Percentiles rank a stretch among this genome's conserved stretches.
phyloP scores from a whole-genome alignment of 306 rosid genomes.

The Vachellia pachyceras region DNA sequence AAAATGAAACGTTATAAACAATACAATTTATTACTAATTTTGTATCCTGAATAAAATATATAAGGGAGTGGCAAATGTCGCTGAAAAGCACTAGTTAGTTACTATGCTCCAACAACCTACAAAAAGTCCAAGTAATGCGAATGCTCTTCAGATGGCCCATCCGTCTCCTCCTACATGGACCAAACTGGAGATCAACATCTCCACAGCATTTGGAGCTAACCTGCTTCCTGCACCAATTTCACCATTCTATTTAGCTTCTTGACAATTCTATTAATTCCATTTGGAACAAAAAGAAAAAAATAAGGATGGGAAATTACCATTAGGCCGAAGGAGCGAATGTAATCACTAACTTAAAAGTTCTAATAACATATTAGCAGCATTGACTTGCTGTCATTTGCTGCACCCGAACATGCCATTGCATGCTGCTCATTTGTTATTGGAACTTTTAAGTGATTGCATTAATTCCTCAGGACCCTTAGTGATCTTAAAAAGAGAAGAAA shows the following conservation, averaged over 20 bases:
- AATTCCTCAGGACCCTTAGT: background rate
- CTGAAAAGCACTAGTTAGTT: constrained; percentile 28
- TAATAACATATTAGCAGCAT: no score
- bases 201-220: constrained; percentile 7
- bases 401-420: no score
- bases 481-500: background rate
- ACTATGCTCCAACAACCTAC: constrained; percentile 14
- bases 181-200: constrained; percentile 4
- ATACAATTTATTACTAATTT: no score
- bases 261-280: background rate
- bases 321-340: no score
- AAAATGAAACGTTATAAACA: no score
- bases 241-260: constrained; percentile 6
- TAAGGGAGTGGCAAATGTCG: background rate
- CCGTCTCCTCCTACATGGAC: constrained; percentile 33
- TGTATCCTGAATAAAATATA: background rate
- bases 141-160: constrained; percentile 27
- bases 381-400: no score
- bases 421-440: no score
- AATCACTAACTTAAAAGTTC: no score
- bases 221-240: constrained; percentile 40
- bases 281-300: no score
- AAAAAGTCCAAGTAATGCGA: constrained; percentile 25
- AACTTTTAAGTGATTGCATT: no score
- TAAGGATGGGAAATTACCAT: no score